Conservation (phyloP, 2,329 filamentous ascomycete species). For the Emergomyces pasteurianus region DNA sequence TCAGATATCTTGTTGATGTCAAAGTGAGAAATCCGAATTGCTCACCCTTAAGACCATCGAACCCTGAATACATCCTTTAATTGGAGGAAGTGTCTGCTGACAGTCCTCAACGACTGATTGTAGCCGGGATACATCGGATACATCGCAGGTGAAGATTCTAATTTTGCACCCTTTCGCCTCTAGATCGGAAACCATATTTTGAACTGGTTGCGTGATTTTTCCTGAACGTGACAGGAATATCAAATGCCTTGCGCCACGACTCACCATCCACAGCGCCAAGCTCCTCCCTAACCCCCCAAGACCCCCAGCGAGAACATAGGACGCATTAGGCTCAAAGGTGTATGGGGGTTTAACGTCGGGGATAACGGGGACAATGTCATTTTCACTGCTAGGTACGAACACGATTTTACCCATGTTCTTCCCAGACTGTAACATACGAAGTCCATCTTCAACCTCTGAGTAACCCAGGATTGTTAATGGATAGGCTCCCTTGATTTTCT, state of each 20-base stretch:
- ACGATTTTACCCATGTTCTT: constrained; percentile 14
- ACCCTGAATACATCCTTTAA: constrained; percentile 22
- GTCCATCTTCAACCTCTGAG: constrained; percentile 10
- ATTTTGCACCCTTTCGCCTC: constrained; percentile 9
- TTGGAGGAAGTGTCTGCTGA: constrained; percentile 13
- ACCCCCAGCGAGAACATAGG: constrained; percentile 16
- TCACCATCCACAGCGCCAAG: constrained; percentile 15
- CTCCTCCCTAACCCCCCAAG: constrained; percentile 16
- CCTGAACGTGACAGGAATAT: constrained; percentile 21
- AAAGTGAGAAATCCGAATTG: neutral
- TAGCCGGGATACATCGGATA: constrained; percentile 9
- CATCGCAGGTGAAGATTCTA: constrained; percentile 16
- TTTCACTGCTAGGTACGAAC: constrained; percentile 6
- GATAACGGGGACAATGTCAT: constrained; percentile 10
- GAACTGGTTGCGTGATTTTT: constrained; percentile 8
- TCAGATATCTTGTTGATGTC: neutral
- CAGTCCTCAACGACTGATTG: constrained; percentile 9
- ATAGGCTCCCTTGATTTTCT: constrained; percentile 10
- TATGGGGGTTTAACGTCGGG: constrained; percentile 7
- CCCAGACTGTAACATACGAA: constrained; percentile 13
- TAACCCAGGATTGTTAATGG: constrained; percentile 10
- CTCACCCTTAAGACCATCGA: constrained; percentile 19
- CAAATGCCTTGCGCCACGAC: constrained; percentile 17
- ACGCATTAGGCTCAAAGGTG: constrained; percentile 6
- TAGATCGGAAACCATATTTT: constrained; percentile 12